Evolutionary conservation across 1,284 basidiomycete genomes (phyloP), one percentile per base, ranked within the genome.

Genomic region (Trichosporon ovoides): DNA sequence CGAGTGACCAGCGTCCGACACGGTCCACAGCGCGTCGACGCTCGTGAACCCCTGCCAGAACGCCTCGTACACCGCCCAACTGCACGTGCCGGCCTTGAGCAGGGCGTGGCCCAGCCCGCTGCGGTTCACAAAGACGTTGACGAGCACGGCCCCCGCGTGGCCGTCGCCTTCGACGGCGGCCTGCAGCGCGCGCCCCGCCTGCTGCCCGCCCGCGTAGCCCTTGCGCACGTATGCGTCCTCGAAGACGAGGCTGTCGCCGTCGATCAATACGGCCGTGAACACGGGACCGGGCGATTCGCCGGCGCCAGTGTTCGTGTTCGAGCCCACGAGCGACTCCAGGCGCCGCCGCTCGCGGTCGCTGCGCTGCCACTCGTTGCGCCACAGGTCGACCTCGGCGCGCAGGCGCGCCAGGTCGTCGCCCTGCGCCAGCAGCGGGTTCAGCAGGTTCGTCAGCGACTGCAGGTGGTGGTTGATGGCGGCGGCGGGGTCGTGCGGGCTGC

Each of bases 1-100:
- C 56, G 82, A 82, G 55, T 80, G 79, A 19, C 87, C 87, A 38
- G 86, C 85, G 68, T 91, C 89, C 60, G 89, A 81, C 58, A 87
- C 78, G 59, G 80, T 69, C 54, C 75, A 68, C 1, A 74, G 65
- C n/a, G 69, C 70, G 52, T 74, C 69, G 6, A 66, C 67, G 13
- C 68, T 60, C 2, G 66, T 64, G 35, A 77, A 71, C 1, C 73
- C 75, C 24, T 71, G 68, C 66, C 69, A 74, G 61, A 77, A 77
- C 5, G 61, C 56, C 36, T 75, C 70, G 35, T 69, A 73, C 5
- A 66, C 65, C 5, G 57, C 59, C 61, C 63, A 69, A 63, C 16
- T 67, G 60, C 7, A 73, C 57, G 7, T 53, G 5, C 71, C 71
- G 54, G 72, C 74, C 65, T 75, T 74, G 14, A 70, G 59, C 35